phyloP scores from a whole-genome alignment of 1,139 yeast genomes.

The Candida sojae region DNA sequence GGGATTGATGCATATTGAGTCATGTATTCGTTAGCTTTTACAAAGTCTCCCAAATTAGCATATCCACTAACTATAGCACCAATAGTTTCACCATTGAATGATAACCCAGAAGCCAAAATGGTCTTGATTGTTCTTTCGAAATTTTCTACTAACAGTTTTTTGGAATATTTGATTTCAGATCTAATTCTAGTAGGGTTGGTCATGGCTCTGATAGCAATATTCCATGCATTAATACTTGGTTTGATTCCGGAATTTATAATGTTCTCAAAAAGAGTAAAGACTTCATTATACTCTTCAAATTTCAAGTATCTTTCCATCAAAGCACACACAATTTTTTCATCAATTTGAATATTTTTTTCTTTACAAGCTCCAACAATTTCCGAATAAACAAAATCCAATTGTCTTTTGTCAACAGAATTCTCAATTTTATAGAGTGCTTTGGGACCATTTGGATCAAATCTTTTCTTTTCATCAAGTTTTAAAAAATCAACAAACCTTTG shows the following conservation, averaged over 20 bases:
- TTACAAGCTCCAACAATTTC: constrained; percentile 27
- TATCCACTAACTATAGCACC: constrained; percentile 36
- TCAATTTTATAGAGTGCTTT: constrained; percentile 25
- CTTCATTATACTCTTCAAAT: constrained; percentile 29
- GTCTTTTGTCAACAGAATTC: constrained; percentile 21
- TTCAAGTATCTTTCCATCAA: constrained; percentile 39
- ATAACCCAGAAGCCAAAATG: constrained; percentile 22
- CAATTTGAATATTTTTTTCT: constrained; percentile 24
- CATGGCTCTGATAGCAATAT: constrained; percentile 36
- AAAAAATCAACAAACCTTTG: constrained; percentile 3
- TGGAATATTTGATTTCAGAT: constrained; percentile 14
- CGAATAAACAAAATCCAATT: constrained; percentile 24
- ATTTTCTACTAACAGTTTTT: constrained; percentile 17
- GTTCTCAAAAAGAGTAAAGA: constrained; percentile 36
- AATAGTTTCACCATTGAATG: constrained; percentile 30
- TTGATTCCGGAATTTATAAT: constrained; percentile 29
- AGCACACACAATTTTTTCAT: constrained; percentile 31
- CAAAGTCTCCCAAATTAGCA: constrained; percentile 37
- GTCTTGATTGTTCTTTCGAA: constrained; percentile 35
- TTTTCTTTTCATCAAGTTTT: constrained; percentile 6
- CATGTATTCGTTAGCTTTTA: constrained; percentile 32
- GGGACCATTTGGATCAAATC: constrained; percentile 39
- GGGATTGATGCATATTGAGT: constrained; percentile 18
- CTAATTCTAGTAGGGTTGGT: constrained; percentile 31
- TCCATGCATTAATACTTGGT: constrained; percentile 38